These are phyloP conservation scores for Miscanthus lutarioriparius DNA, from an alignment of 176 grass and related monocot species.

Conservation along the genomic window DNA sequence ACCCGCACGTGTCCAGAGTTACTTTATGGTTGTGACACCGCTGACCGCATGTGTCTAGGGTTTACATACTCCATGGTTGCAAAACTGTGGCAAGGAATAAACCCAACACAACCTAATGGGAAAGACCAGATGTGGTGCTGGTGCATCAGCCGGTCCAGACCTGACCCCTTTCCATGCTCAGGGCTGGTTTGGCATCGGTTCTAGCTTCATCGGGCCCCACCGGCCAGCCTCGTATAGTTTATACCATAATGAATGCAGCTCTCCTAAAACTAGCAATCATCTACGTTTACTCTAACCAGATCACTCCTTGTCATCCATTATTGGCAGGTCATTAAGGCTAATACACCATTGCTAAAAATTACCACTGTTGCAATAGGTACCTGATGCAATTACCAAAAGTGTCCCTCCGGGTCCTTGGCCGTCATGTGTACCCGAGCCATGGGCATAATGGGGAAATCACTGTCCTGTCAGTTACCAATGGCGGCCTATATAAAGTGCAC, in stretches of 20 bases:
- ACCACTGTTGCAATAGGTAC: too few relatives aligned
- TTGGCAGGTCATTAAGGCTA: neutral
- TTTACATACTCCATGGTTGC: neutral
- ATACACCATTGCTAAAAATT: neutral
- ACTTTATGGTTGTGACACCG: neutral
- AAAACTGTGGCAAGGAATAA: neutral
- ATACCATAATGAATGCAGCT: neutral
- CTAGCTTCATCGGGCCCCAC: too few relatives aligned
- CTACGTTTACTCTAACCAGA: neutral
- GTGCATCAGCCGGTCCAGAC: too few relatives aligned
- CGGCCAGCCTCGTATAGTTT: too few relatives aligned
- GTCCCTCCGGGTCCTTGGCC: neutral
- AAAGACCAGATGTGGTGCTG: too few relatives aligned
- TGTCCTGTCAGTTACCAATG: neutral
- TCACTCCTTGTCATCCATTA: neutral
- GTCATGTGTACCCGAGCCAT: too few relatives aligned
- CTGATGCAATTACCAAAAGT: neutral
- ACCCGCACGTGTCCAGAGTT: neutral
- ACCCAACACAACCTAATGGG: neutral
- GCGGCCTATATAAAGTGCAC: neutral
- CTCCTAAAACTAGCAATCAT: neutral
- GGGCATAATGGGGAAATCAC: neutral
- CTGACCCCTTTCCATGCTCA: too few relatives aligned
- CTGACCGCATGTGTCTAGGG: neutral
- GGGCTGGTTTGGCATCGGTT: too few relatives aligned